Evolutionary conservation across 305 asterid species (phyloP).

Genomic region (Lippia alba): DNA sequence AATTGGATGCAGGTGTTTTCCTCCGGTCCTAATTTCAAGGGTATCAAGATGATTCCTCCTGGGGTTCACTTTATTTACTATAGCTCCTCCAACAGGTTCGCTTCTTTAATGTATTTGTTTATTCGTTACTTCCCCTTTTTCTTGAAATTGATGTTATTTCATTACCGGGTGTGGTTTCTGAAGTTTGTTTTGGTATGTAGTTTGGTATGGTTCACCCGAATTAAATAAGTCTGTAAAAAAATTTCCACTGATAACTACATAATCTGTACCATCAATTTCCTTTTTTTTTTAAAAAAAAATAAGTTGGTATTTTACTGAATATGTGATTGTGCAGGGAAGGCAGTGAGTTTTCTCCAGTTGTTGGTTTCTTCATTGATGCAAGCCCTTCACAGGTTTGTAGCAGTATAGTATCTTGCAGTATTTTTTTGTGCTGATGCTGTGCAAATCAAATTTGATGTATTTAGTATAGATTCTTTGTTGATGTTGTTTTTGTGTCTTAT

Average conservation of each 20-base stretch:
- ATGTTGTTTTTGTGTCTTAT: slow-evolving; percentile 1
- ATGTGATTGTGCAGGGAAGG: slow-evolving; percentile 68
- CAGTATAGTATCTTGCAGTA: slow-evolving; percentile 24
- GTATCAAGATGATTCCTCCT: slow-evolving; percentile 94
- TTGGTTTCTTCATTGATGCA: slow-evolving; percentile 68
- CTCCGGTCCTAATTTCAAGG: slow-evolving; percentile 86
- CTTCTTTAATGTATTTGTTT: background rate
- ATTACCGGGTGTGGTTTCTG: background rate
- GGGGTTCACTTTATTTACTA: slow-evolving; percentile 84
- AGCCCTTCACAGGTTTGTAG: slow-evolving; percentile 69
- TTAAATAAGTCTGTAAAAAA: background rate
- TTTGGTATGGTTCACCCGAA: background rate
- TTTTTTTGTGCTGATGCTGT: background rate
- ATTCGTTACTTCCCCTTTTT: background rate
- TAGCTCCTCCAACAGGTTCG: slow-evolving; percentile 73
- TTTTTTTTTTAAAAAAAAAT: slow-evolving; percentile 18
- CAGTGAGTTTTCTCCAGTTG: slow-evolving; percentile 71
- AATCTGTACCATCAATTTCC: background rate
- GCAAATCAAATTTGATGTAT: background rate
- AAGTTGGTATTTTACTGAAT: slow-evolving; percentile 4
- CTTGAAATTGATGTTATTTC: background rate
- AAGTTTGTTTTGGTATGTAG: background rate
- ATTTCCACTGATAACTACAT: background rate
- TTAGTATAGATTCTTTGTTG: background rate
- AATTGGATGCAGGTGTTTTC: slow-evolving; percentile 62